These are phyloP conservation scores for Avena atlantica DNA, from an alignment of 176 grass and related monocot genomes.

Conservation along the genomic window DNA sequence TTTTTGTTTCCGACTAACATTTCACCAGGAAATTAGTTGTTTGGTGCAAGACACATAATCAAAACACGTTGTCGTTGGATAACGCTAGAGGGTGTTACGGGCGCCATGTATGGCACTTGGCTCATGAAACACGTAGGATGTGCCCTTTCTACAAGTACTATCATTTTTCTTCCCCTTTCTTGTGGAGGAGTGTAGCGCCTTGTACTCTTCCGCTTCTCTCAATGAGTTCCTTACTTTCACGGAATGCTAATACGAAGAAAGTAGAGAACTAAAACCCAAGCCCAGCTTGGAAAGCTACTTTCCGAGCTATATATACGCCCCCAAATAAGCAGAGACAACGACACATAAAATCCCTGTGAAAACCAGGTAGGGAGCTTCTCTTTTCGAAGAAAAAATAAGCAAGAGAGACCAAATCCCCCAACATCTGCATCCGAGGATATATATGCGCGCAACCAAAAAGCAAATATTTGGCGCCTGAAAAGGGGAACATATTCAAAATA, in stretches of 20 bases:
- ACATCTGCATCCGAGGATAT: not conserved
- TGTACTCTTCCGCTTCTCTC: not conserved
- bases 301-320: not conserved
- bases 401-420: too few relatives aligned
- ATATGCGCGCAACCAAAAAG: not conserved
- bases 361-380: too few relatives aligned
- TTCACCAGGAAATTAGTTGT: too few relatives aligned
- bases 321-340: not conserved
- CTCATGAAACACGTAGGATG: not conserved
- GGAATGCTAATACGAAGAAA: not conserved
- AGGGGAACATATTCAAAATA: not conserved
- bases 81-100: too few relatives aligned
- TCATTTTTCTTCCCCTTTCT: too few relatives aligned
- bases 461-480: not conserved
- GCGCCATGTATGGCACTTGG: too few relatives aligned
- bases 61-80: too few relatives aligned
- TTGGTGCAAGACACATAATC: too few relatives aligned
- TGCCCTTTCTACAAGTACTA: too few relatives aligned
- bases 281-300: not conserved
- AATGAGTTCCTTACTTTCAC: not conserved
- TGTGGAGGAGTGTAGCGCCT: not conserved
- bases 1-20: too few relatives aligned
- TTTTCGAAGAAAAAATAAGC: too few relatives aligned
- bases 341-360: not conserved
- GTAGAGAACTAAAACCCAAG: not conserved